A percentile compares a stretch with the other conserved stretches of the same genome.
Conservation (phyloP, 2,329 filamentous ascomycete genomes). For the Leptodontidium sp. region DNA sequence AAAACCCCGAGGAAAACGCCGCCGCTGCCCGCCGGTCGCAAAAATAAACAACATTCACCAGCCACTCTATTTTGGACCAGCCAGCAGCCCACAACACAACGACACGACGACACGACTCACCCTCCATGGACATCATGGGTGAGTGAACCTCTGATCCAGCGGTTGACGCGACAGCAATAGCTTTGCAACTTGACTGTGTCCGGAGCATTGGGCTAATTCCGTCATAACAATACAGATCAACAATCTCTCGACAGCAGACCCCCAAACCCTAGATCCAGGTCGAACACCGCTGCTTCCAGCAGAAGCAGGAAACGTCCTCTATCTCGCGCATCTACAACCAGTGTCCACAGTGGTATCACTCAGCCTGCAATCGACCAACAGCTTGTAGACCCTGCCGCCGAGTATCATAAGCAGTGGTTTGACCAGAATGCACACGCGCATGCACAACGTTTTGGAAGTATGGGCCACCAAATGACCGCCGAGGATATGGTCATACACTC, state of each 20-base stretch:
- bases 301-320: conserved; percentile 53
- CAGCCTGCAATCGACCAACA: conserved; percentile 46
- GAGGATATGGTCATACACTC: conserved; percentile 69
- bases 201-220: conserved; percentile 31
- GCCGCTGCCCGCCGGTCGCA: conserved; percentile 26
- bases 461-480: conserved; percentile 55
- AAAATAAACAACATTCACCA: conserved; percentile 41
- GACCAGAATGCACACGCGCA: conserved; percentile 43
- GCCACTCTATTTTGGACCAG: conserved; percentile 31
- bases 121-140: conserved; percentile 41
- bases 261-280: conserved; percentile 53
- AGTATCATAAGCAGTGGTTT: conserved; percentile 47
- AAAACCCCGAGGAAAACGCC: conserved; percentile 1
- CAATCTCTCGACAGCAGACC: conserved; percentile 47
- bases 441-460: conserved; percentile 43
- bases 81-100: conserved; percentile 24
- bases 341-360: conserved; percentile 49
- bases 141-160: conserved; percentile 27
- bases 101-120: conserved; percentile 24
- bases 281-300: conserved; percentile 54
- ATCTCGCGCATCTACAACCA: conserved; percentile 58
- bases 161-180: conserved; percentile 16
- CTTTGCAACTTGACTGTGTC: background rate
- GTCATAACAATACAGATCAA: conserved; percentile 40
- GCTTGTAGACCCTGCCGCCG: conserved; percentile 36